Evolutionary conservation across 2,329 filamentous ascomycete species (phyloP), one percentile per base, ranked within the genome.

Genomic region (Cladophialophora carrionii): DNA sequence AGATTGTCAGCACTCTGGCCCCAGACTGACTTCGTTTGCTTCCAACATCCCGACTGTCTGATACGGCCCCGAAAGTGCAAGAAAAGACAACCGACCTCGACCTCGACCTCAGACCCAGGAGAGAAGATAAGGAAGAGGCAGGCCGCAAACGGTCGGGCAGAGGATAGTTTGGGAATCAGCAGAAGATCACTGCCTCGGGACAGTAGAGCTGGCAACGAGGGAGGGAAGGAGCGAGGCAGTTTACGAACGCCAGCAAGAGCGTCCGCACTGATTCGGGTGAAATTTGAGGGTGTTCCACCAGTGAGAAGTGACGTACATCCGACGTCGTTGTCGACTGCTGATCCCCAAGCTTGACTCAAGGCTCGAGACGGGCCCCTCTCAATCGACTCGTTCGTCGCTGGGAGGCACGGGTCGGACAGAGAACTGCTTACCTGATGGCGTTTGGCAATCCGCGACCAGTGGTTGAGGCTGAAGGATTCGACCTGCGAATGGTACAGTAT

Each of bases 301-400:
- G 49, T 58, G 34, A 57, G 57, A 68, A 61, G 63, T 68, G 66
- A 68, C 66, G 66, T 68, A 65, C 62, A 53, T 41, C 62, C 32
- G 57, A 65, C 54, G 54, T 65, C 17, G 34, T 61, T 41, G 61
- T 63, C 29, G 57, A 52, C 32, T 60, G 57, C 57, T 60, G 57
- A 51, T 51, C 57, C 57, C 32, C 10, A 52, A 60, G 57, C 57
- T 53, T 34, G 48, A 49, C 41, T 37, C 31, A 57, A 24, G 17
- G 24, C 49, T 34, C 20, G 51, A 24, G 37, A 29, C 26, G 20
- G 48, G 26, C 32, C 37, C 24, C 31, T 41, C 32, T 51, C 56
- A 34, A 34, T 10, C 10, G 12, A 43, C 7, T 20, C 10, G 14
- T 29, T 37, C 55, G 17, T 31, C 9, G 29, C 41, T 57, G 22